Evolutionary conservation across 257 asterid genomes (phyloP).

Genomic region (Rauvolfia tetraphylla): DNA sequence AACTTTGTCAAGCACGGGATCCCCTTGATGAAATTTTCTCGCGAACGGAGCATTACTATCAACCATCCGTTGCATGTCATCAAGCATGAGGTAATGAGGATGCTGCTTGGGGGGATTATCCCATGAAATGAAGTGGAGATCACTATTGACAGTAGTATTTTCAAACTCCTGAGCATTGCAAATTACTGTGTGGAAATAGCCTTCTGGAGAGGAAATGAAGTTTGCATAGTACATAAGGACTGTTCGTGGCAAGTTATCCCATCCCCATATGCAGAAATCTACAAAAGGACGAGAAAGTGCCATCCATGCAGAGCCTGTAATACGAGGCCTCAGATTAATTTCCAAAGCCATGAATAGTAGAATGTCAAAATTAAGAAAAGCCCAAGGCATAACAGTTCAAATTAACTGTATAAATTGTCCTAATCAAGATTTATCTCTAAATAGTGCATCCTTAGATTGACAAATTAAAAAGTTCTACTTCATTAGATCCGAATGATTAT

Average conservation of each 20-base stretch:
- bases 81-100: conserved; percentile 68
- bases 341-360: neutral
- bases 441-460: neutral
- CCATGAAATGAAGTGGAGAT: conserved; percentile 93
- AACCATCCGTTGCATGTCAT: conserved; percentile 77
- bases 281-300: conserved; percentile 80
- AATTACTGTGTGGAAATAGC: conserved; percentile 88
- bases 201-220: conserved; percentile 94
- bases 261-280: conserved; percentile 96
- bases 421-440: neutral
- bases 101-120: conserved; percentile 99
- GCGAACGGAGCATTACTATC: conserved; percentile 91
- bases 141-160: conserved; percentile 85
- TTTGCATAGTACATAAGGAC: conserved; percentile 94
- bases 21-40: conserved; percentile 74
- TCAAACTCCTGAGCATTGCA: conserved; percentile 82
- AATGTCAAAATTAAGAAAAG: neutral
- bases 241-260: conserved; percentile 92
- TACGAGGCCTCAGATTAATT: conserved; percentile 10
- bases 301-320: conserved; percentile 99
- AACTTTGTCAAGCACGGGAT: conserved; percentile 68
- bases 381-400: neutral
- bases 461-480: neutral
- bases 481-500: neutral
- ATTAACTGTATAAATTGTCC: neutral